phyloP scores from a whole-genome alignment of 176 grass and related monocot genomes.

The Ampelocalamus luodianensis region DNA sequence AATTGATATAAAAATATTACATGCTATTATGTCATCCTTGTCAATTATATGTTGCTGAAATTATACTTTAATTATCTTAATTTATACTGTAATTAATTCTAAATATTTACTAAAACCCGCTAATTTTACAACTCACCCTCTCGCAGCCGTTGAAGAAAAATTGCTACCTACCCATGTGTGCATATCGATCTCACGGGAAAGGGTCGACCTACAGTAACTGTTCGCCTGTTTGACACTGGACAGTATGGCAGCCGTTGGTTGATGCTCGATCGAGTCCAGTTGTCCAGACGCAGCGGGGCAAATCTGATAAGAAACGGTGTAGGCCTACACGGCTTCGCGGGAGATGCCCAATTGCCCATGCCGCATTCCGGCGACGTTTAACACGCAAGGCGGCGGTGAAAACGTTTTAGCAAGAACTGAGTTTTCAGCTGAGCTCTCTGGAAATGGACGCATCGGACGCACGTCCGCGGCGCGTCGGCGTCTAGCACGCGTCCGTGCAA shows the following conservation, averaged over 20 bases:
- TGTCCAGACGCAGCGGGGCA: neutral
- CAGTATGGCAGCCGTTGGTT: neutral
- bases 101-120: too few relatives aligned
- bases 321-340: neutral
- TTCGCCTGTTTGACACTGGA: neutral
- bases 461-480: neutral
- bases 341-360: neutral
- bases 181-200: neutral
- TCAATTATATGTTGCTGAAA: too few relatives aligned
- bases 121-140: too few relatives aligned
- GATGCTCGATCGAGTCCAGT: neutral
- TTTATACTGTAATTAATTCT: too few relatives aligned
- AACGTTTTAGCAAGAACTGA: neutral
- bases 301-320: neutral
- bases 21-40: too few relatives aligned
- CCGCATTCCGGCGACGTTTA: neutral
- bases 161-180: neutral
- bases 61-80: too few relatives aligned
- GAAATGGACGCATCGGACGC: slow-evolving; percentile 4
- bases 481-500: neutral
- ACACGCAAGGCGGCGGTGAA: neutral
- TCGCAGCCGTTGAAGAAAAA: neutral
- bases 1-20: too few relatives aligned
- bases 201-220: neutral
- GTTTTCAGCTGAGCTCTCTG: neutral